A percentile compares a stretch with the other conserved stretches of the same genome.
Evolutionary conservation across 371 early-diverging fungal genomes (phyloP).

Genomic region (Circinella umbellata): DNA sequence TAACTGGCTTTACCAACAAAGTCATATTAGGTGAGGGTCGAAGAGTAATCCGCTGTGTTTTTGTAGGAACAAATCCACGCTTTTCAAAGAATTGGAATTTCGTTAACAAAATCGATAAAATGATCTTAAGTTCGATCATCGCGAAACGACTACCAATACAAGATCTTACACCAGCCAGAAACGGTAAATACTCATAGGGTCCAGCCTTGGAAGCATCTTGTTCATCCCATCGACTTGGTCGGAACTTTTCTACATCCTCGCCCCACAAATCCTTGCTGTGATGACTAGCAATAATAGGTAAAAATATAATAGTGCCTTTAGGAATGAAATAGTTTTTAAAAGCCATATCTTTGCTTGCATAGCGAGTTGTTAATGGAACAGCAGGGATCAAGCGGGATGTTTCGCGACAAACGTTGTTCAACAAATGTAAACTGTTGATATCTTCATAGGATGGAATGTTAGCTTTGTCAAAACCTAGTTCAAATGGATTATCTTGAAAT

Average conservation of each 20-base stretch:
- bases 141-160: conserved; percentile 53
- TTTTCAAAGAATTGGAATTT: conserved; percentile 42
- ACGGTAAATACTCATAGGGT: conserved; percentile 64
- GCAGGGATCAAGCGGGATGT: conserved; percentile 56
- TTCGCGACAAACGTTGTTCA: conserved; percentile 61
- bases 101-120: conserved; percentile 37
- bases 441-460: conserved; percentile 46
- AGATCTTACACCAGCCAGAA: conserved; percentile 59
- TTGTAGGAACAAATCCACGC: conserved; percentile 33
- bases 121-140: conserved; percentile 44
- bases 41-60: conserved; percentile 40
- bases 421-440: conserved; percentile 46
- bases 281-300: conserved; percentile 50
- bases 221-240: conserved; percentile 65
- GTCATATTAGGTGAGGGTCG: conserved; percentile 44
- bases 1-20: conserved; percentile 19
- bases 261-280: conserved; percentile 65
- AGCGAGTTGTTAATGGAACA: conserved; percentile 53
- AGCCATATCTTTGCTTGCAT: conserved; percentile 42
- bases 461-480: neutral
- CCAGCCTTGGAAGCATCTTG: conserved; percentile 29
- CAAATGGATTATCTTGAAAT: conserved; percentile 8
- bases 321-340: conserved; percentile 55
- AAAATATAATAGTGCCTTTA: conserved; percentile 53
- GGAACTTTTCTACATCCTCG: conserved; percentile 63